Evolutionary conservation across 2,329 filamentous ascomycete genomes (phyloP).

Genomic region (Paraphoma chrysanthemicola): DNA sequence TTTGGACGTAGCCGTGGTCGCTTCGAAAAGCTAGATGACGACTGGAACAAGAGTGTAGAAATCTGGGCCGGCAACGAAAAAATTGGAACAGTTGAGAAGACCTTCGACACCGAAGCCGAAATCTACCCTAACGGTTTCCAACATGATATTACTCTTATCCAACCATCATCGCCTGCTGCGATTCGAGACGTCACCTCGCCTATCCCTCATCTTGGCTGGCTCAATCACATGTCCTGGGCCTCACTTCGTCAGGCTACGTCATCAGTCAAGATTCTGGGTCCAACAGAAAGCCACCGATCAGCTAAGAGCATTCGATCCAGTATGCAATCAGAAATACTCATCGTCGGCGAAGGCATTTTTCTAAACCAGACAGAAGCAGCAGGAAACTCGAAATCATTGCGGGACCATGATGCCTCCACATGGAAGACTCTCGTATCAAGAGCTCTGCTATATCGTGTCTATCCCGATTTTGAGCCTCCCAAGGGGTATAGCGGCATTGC

Average conservation of each 20-base stretch:
- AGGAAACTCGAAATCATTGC: constrained; percentile 4
- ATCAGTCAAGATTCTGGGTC: constrained; percentile 18
- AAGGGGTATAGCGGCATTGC: constrained; percentile 30
- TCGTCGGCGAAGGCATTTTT: constrained; percentile 29
- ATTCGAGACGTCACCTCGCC: constrained; percentile 14
- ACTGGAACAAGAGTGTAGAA: constrained; percentile 28
- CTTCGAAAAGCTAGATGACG: constrained; percentile 13
- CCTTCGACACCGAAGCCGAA: constrained; percentile 19
- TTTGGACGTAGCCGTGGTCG: constrained; percentile 9
- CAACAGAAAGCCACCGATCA: constrained; percentile 9
- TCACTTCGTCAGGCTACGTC: constrained; percentile 17
- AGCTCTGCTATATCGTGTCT: constrained; percentile 24
- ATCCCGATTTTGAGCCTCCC: constrained; percentile 20
- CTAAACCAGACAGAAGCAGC: constrained; percentile 14
- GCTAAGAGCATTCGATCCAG: constrained; percentile 19
- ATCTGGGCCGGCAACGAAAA: constrained; percentile 27
- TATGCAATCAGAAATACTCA: constrained; percentile 14
- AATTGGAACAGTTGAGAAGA: constrained; percentile 21
- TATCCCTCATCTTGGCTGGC: constrained; percentile 20
- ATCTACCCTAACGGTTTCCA: constrained; percentile 25
- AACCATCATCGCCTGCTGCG: constrained; percentile 4
- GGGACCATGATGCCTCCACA: constrained; percentile 14
- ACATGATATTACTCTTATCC: constrained; percentile 24
- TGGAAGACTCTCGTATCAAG: constrained; percentile 25
- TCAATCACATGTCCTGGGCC: constrained; percentile 12